Base-by-base conservation (phyloP, 495 filamentous ascomycete species). In the Aspergillus cristatus region DNA sequence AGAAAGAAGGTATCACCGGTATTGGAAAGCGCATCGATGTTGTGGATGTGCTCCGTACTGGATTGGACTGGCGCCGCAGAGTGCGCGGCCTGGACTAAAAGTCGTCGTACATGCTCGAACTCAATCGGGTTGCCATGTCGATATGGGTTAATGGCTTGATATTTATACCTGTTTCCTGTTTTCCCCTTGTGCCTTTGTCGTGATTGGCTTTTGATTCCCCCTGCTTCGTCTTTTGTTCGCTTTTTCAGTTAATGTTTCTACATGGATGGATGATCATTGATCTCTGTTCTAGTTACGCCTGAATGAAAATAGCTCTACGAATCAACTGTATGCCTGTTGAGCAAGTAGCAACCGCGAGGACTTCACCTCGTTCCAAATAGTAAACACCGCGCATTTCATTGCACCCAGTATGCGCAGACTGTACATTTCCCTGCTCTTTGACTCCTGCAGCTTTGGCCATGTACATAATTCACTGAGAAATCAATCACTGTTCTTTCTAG, bases 1-100 rank as follows among this genome's bases (percentile, higher is more conserved):
- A 90, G 50, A 71, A 73, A 34, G 77, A 83, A 49, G 81, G 83
- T 18, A 75, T 79, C 24, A 89, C 90, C 14, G 88, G 89, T 8
- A 67, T 87, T 32, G 88, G 88, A 2, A 80, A 90, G 55, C 84
- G 84, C 1, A 78, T 95, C 16, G 82, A 93, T 28, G 78, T 95
- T 10, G 83, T 94, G 2, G 88, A 95, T 53, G 80, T 75, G 18
- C 60, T 78, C 42, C 66, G 79, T 33, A 71, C 87, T 17, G 79
- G 82, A 14, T 86, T 94, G 44, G 87, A 95, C 54, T 95, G 85
- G 85, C 69, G 67, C 38, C 72, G 82, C 46, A 69, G 87, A 38
- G 76, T 90, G 42, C 72, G 72, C 47, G 82, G 79, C 34, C 68
- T 69, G 55, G 84, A 87, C 50, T 89, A 70, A 71, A 39, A 28